Evolutionary conservation across 1,284 basidiomycete genomes (phyloP), one percentile per base, ranked within the genome.

Genomic region (Rhodotorula sp.): DNA sequence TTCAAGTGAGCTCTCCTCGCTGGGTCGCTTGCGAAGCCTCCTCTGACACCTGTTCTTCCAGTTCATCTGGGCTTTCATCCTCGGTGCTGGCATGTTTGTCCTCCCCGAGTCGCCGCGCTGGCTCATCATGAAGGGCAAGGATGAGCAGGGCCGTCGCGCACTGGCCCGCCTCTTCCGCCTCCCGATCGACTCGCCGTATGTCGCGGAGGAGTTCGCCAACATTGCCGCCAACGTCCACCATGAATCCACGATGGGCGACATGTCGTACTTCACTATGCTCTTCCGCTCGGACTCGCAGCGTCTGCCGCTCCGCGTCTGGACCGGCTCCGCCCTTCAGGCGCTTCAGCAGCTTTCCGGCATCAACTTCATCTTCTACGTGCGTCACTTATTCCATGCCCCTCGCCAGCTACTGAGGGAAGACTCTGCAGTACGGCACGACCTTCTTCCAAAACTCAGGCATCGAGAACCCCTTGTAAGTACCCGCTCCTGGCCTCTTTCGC

Each of bases 261-360:
- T 78, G 34, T 75, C 78, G 16, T 82, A 81, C 77, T 63, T 78
- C 60, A 80, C 81, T 12, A 74, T 82, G 77, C 77, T 81, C 3
- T 66, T 81, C 78, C 66, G 73, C 61, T 52, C 60, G 59, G 50
- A 41, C 61, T 13, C 25, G 61, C 3, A 52, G 66, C n/a, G 74
- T 65, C 68, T 66, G 9, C 57, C 64, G 7, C 64, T 79, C 48
- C 77, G 81, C 16, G 79, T 79, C 7, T 72, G 79, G 62, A 80
- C 79, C 23, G 81, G 81, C 61, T 77, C 78, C 63, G 76, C 72
- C 41, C 73, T 81, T 49, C 81, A 81, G 69, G 79, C 75, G 4
- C 57, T 75, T 2, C 91, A 92, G 82, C 91, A 93, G 83, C 87
- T 91, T 79, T 91, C 91, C 48, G 91, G 80, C 76, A 86, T 91